A percentile compares a stretch with the other conserved stretches of the same genome.
Conservation (phyloP, 805 yeast genomes). For the Cyberlindnera samutprakarnensis region DNA sequence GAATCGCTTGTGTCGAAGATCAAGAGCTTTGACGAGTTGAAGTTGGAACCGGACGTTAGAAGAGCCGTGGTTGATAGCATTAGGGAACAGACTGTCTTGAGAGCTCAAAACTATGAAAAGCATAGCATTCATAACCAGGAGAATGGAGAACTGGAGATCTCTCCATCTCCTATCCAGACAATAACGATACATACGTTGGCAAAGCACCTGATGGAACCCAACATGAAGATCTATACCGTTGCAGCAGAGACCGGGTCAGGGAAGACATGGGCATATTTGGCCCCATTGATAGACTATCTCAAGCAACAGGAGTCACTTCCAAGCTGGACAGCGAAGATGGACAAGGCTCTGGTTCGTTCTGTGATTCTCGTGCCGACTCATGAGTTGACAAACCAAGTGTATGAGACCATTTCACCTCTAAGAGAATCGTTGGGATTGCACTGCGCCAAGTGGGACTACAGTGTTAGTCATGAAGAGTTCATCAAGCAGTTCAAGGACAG, state of each 20-base stretch:
- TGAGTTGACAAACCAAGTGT: conserved; percentile 80
- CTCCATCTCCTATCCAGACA: conserved; percentile 77
- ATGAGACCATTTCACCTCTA: conserved; percentile 29
- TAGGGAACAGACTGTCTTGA: conserved; percentile 34
- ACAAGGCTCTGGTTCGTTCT: conserved; percentile 48
- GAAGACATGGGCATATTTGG: conserved; percentile 86
- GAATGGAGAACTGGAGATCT: conserved; percentile 9
- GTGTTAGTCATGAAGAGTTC: conserved; percentile 46
- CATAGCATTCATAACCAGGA: conserved; percentile 5
- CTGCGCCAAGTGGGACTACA: conserved; percentile 55
- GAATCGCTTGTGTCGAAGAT: conserved; percentile 42
- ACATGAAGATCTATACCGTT: conserved; percentile 57
- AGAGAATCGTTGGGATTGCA: conserved; percentile 33
- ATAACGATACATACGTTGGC: conserved; percentile 48
- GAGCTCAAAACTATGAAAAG: conserved; percentile 20
- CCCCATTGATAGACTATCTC: conserved; percentile 64
- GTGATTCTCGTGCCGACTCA: conserved; percentile 85
- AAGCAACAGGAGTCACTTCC: conserved; percentile 39
- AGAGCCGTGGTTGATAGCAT: conserved; percentile 50
- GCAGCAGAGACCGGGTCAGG: conserved; percentile 99
- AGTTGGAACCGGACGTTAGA: conserved; percentile 61
- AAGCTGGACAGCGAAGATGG: conserved; percentile 25
- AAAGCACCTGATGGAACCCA: conserved; percentile 26
- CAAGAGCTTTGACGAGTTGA: conserved; percentile 55
- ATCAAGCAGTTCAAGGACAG: conserved; percentile 40